Evolutionary conservation across 1,284 basidiomycete genomes (phyloP).

Genomic region (Xerocomus nothofagi): DNA sequence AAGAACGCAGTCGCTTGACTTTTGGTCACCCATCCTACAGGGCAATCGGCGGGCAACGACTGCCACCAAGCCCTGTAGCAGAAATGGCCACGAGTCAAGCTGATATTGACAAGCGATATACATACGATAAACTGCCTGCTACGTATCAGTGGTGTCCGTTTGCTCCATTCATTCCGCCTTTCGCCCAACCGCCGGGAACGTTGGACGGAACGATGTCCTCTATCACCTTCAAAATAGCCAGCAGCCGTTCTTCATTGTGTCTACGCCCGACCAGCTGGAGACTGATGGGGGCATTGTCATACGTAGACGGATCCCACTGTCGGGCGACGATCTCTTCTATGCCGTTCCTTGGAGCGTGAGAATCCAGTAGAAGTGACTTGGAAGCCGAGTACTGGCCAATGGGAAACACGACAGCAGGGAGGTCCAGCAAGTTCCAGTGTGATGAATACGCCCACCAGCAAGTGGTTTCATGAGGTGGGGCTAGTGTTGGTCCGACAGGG

Average conservation of each 20-base stretch:
- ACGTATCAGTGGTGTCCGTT: conserved; percentile 13
- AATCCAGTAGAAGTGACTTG: background rate
- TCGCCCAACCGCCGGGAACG: conserved; percentile 11
- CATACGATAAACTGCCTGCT: conserved; percentile 1
- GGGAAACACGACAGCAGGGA: conserved; percentile 54
- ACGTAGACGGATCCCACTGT: conserved; percentile 47
- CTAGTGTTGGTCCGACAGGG: conserved; percentile 52
- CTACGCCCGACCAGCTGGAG: conserved; percentile 51
- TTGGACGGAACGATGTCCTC: conserved; percentile 34
- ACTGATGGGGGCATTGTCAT: conserved; percentile 46
- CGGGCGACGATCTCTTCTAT: conserved; percentile 39
- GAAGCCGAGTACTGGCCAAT: conserved; percentile 32
- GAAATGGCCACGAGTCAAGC: conserved; percentile 12
- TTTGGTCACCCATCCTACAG: conserved; percentile 10
- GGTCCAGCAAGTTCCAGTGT: conserved; percentile 60
- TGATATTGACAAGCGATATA: conserved; percentile 5
- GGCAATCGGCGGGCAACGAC: background rate
- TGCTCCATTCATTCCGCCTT: conserved; percentile 6
- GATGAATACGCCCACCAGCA: conserved; percentile 55
- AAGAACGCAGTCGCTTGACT: background rate
- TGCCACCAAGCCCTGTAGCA: conserved; percentile 8
- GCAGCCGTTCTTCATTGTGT: conserved; percentile 48
- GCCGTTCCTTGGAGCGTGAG: conserved; percentile 36
- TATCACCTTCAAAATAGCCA: conserved; percentile 45
- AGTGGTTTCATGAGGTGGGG: conserved; percentile 51